Base-by-base conservation (phyloP, 768 basidiomycete genomes). In the Mycena rebaudengoi region DNA sequence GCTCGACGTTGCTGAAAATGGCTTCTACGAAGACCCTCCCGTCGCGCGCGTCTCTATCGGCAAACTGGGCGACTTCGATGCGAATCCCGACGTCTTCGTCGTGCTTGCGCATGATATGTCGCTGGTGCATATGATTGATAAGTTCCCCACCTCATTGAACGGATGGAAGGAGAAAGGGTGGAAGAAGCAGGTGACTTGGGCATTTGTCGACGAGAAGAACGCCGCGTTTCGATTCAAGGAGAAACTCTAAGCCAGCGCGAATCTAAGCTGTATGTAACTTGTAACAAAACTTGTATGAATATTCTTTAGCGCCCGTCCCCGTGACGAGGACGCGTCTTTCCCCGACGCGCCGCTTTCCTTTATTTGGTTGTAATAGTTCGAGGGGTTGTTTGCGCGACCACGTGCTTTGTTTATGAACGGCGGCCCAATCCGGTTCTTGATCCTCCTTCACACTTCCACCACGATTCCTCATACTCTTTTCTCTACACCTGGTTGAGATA, bases 101-200 rank as follows among this genome's bases (percentile, higher is more conserved):
- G 33, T 70, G 35, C n/a, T 63, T 18, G 68, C 51, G 20, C 68
- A 69, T 43, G 69, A 70, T 40, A 49, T 37, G 18, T 66, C 67
- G 30, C 26, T 70, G 26, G 32, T 46, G 21, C 29, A 30, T 32
- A 43, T 64, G 25, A 33, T 60, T 28, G 53, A 43, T 5, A 25
- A 20, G 23, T 59, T 65, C 20, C 69, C 69, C 2, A 45, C 23
- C 3, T 25, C 20, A 16, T 20, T 69, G 25, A 32, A 65, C 39
- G 49, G 39, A 30, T 69, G 66, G 66, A 52, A 69, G 39, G 58
- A 25, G 20, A 60, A 64, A 20, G 66, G 69, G 7, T 64, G 56
- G 58, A 69, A 69, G 51, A 44, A 69, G 4, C 41, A 26, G 18
- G 44, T 33, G 5, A 57, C 52, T n/a, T 69, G 69, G 66, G 65